Evolutionary conservation across 176 grass and related monocot genomes (phyloP), one percentile per base, ranked within the genome.

Genomic region (Otatea glauca): DNA sequence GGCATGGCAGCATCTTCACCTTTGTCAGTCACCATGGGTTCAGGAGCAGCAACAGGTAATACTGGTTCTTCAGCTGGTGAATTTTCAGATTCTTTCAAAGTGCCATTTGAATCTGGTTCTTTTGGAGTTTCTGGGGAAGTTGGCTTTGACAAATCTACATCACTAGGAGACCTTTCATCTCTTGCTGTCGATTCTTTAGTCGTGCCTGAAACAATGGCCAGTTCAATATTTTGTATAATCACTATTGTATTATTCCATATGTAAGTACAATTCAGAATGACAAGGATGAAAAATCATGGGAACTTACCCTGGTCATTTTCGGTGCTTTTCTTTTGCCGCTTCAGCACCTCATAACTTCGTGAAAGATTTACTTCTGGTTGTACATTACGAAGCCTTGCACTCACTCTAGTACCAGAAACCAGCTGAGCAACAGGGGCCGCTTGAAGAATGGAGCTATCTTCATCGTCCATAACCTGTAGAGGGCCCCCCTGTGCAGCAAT

Each of bases 331-430:
- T 99, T 99, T 81, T 88, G 86, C 77, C 89, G 68, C 66, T 89
- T 99, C 64, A 92, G 69, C 72, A 76, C 93, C 80, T 96, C 97
- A 59, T 94, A 99, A 85, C 93, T 96, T 82, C 79, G 81, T 78
- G 91, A 87, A 44, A 91, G 49, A 54, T 96, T 88, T 70, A 94
- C 97, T 70, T 96, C 93, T 51, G 93, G 93, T 49, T 92, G 93
- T 48, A 94, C 93, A 88, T 99, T 99, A 65, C 93, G 93, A 86
- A 99, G 92, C 70, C 93, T 85, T 5, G 97, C 97, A 56, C 97
- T 99, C 53, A 86, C 83, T 91, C 97, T 92, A 70, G 91, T 90
- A 86, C 82, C 78, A 75, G 83, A 70, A 72, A 92, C 91, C 59
- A 90, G 74, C 86, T 96, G 96, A 85, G 89, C 81, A 86, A 99